Base-by-base conservation (phyloP, 805 yeast species). In the Zygosaccharomyces kombuchaensis region DNA sequence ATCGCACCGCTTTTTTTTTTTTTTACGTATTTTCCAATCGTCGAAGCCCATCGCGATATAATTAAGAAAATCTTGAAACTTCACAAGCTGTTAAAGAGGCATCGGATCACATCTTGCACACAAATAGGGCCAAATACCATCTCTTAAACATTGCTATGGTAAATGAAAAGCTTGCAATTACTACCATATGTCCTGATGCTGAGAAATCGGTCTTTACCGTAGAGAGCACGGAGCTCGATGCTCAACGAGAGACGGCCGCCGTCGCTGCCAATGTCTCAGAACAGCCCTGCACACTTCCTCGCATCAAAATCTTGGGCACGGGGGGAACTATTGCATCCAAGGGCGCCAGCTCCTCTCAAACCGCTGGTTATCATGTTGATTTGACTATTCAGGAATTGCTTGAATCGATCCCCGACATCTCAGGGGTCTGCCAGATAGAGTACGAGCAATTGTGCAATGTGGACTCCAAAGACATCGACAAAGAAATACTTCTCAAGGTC, bases 381-480 rank as follows among this genome's bases (percentile, higher is more conserved):
- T 63, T 77, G 46, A 72, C 78, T 7, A 67, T 71, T 34, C 78
- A 77, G 49, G 81, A 78, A 45, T 62, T 78, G 54, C 61, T 80
- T 36, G 67, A 67, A 13, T 67, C 76, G 9, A 77, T 81, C 39
- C 86, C 86, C 3, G 82, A 78, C 52, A 69, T 81, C 30, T 68
- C 78, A 0, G 58, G 65, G 9, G 70, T 77, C 6, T 80, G 84
- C 55, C 75, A 73, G 48, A 67, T 81, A 47, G 78, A 76, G 52
- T 81, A 78, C 58, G 84, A 80, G 61, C 86, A 81, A 55, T 69
- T 81, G 34, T 72, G 78, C 51, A 81, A 81, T 54, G 65, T 80
- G 13, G 86, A 80, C 52, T 80, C 85, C 2, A 78, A 77, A 48
- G 80, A 78, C 47, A 70, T 81, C 25, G 72, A 76, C 32, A 72